Evolutionary conservation across 2,329 filamentous ascomycete genomes (phyloP).

Genomic region (Microascus cirrosus): DNA sequence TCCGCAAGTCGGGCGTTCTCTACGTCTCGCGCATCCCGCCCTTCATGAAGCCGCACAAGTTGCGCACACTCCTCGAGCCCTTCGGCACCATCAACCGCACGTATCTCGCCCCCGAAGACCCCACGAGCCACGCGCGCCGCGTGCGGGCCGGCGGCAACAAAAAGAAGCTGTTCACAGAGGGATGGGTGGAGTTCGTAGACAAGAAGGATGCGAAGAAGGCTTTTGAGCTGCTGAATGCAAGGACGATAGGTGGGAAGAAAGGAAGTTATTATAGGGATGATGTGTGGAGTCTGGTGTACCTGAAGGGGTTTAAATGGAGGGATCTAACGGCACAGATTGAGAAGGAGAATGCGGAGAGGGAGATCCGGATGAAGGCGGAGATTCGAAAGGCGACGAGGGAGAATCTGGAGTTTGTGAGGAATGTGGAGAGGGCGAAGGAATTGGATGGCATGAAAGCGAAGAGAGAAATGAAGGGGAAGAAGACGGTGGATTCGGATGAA

Average conservation of each 20-base stretch:
- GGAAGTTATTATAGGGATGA: slow-evolving; percentile 75
- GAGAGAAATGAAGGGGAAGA: slow-evolving; percentile 29
- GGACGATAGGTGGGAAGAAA: slow-evolving; percentile 75
- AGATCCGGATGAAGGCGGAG: slow-evolving; percentile 65
- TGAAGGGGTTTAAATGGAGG: slow-evolving; percentile 77
- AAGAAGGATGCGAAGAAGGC: slow-evolving; percentile 71
- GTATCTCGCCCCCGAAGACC: slow-evolving; percentile 69
- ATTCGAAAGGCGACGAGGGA: slow-evolving; percentile 65
- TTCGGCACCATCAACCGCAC: slow-evolving; percentile 69
- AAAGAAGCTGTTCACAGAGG: slow-evolving; percentile 70
- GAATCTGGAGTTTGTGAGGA: slow-evolving; percentile 71
- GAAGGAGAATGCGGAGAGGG: slow-evolving; percentile 69
- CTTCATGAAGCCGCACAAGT: slow-evolving; percentile 76
- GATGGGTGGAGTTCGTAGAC: slow-evolving; percentile 72
- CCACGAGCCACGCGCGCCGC: slow-evolving; percentile 51
- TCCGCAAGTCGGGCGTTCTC: slow-evolving; percentile 66
- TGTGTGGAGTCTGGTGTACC: slow-evolving; percentile 73
- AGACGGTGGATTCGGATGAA: slow-evolving; percentile 10
- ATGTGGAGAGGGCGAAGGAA: slow-evolving; percentile 73
- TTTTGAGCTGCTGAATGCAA: slow-evolving; percentile 65
- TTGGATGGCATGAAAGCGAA: slow-evolving; percentile 59
- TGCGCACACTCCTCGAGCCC: slow-evolving; percentile 62
- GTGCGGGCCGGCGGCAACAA: slow-evolving; percentile 70
- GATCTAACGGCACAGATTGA: slow-evolving; percentile 67
- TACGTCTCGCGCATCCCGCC: slow-evolving; percentile 78